Conservation (phyloP, 2,329 filamentous ascomycete species). For the Scedosporium minutisporum region DNA sequence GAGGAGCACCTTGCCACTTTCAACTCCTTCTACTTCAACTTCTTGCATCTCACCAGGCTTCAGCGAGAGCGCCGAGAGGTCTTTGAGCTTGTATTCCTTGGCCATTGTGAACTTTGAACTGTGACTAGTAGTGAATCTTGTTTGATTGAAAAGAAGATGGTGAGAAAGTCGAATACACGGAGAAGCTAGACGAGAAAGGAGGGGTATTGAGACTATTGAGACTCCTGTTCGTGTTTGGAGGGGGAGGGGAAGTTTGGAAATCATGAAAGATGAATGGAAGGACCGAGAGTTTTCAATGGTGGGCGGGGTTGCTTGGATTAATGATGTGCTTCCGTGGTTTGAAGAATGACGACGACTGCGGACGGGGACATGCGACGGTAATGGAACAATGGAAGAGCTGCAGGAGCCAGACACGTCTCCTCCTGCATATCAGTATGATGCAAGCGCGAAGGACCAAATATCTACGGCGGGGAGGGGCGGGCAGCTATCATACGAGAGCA, state of each 20-base stretch:
- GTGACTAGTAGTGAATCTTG: background rate
- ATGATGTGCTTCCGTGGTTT: background rate
- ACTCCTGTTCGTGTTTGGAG: background rate
- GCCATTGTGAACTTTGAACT: constrained; percentile 10
- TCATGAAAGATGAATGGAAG: background rate
- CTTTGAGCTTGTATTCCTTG: constrained; percentile 63
- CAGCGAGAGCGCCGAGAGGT: constrained; percentile 62
- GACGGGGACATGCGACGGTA: too few relatives aligned
- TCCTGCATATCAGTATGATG: too few relatives aligned
- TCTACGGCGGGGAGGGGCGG: too few relatives aligned
- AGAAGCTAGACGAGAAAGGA: background rate
- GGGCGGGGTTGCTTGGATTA: background rate
- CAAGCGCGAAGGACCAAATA: too few relatives aligned
- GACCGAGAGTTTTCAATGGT: background rate
- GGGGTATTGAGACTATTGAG: background rate
- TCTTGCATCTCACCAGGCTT: constrained; percentile 78
- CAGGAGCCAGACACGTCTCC: too few relatives aligned
- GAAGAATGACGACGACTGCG: too few relatives aligned
- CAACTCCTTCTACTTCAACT: constrained; percentile 81
- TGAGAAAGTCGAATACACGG: background rate
- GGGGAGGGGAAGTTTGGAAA: background rate
- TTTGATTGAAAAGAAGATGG: background rate
- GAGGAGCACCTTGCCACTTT: constrained; percentile 76
- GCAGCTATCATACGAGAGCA: too few relatives aligned
- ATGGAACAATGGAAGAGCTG: too few relatives aligned